These are phyloP conservation scores for Saccharomycopsis amapae DNA, from an alignment of 805 yeast species.

Conservation along the genomic window DNA sequence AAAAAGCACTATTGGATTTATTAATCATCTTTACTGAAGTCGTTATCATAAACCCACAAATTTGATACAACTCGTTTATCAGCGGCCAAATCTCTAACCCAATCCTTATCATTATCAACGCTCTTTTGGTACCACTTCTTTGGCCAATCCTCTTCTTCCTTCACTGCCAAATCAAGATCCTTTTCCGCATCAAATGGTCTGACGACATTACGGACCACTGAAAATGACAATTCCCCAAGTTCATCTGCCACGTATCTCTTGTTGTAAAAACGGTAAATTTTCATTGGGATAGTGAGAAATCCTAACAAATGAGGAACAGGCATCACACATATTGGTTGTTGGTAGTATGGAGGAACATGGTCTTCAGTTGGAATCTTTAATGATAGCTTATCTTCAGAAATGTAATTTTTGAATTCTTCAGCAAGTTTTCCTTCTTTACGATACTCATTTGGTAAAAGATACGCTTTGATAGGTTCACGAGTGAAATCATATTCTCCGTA, in stretches of 20 bases:
- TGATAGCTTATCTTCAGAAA: conserved; percentile 23
- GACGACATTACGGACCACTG: conserved; percentile 38
- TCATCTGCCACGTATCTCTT: conserved; percentile 65
- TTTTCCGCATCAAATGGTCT: conserved; percentile 47
- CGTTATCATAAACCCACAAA: conserved; percentile 38
- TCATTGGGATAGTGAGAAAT: conserved; percentile 63
- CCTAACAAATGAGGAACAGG: conserved; percentile 78
- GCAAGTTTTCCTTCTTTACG: conserved; percentile 43
- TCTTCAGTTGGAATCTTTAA: conserved; percentile 27
- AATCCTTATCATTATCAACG: conserved; percentile 68
- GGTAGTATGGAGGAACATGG: conserved; percentile 52
- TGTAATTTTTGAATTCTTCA: conserved; percentile 43
- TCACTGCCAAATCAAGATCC: conserved; percentile 36
- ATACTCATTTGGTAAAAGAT: conserved; percentile 54
- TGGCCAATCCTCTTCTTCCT: conserved; percentile 87
- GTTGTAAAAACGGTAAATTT: conserved; percentile 73
- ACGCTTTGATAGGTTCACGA: conserved; percentile 41
- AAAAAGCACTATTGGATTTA: too few relatives aligned
- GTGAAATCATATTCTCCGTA: conserved; percentile 20
- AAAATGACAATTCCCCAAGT: conserved; percentile 47
- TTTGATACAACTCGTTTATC: conserved; percentile 60
- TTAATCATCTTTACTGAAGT: too few relatives aligned
- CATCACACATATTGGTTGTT: conserved; percentile 72
- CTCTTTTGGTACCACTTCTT: conserved; percentile 74
- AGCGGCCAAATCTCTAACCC: conserved; percentile 69